Percentiles rank a stretch among this genome's conserved stretches.
Evolutionary conservation across 73 alveolate genomes (phyloP).

Genomic region (Loxodes magnus): DNA sequence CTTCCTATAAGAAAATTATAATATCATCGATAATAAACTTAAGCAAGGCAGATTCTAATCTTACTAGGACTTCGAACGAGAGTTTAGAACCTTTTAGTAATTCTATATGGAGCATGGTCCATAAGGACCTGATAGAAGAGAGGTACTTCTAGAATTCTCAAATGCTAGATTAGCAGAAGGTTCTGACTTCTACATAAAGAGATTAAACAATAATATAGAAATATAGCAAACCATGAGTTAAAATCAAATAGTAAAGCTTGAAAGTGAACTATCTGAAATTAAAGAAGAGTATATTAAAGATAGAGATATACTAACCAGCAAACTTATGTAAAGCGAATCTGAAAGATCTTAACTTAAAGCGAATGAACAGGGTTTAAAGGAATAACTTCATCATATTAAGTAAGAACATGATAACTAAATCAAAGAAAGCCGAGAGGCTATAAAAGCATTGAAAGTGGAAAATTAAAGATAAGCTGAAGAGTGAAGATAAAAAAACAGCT

Average conservation of each 20-base stretch:
- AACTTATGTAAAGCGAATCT: conserved; percentile 31
- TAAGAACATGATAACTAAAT: conserved; percentile 52
- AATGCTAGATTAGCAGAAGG: background rate
- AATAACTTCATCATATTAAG: conserved; percentile 38
- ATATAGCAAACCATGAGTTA: conserved; percentile 29
- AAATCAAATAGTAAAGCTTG: conserved; percentile 46
- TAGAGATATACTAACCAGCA: conserved; percentile 25
- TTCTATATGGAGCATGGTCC: conserved; percentile 3
- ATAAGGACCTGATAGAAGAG: conserved; percentile 7
- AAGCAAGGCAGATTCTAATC: conserved; percentile 40
- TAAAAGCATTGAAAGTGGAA: conserved; percentile 40
- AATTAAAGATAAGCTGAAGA: conserved; percentile 22
- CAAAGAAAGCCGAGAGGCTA: conserved; percentile 42
- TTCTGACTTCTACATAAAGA: conserved; percentile 14
- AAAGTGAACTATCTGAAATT: conserved; percentile 52
- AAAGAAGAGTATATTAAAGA: conserved; percentile 40
- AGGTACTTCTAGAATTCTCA: background rate
- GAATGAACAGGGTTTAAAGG: conserved; percentile 55
- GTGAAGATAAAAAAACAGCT: conserved; percentile 25
- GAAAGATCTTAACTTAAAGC: conserved; percentile 69
- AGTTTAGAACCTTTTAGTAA: conserved; percentile 15
- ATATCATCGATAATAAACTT: conserved; percentile 44
- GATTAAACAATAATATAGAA: conserved; percentile 35
- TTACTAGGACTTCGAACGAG: conserved; percentile 39
- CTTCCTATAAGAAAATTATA: conserved; percentile 40